A percentile compares a stretch with the other conserved stretches of the same genome.
phyloP scores from a whole-genome alignment of 2,329 filamentous ascomycete genomes.

The Diaporthe ilicicola region DNA sequence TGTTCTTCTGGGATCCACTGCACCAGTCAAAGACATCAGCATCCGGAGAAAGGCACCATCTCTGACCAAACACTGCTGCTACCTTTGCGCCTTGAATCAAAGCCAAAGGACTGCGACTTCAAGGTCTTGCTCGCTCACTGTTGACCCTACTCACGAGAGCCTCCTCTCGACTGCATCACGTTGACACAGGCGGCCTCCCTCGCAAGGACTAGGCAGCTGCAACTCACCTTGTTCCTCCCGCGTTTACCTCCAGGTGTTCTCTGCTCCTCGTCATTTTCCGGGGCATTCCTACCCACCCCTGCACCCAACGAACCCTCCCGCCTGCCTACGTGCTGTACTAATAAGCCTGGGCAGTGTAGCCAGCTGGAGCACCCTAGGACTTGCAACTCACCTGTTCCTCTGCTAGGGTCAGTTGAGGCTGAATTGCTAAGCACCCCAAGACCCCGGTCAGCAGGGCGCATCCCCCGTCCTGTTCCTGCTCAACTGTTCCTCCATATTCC shows the following conservation, averaged over 20 bases:
- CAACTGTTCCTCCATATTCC: constrained; percentile 20
- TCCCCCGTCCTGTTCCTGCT: constrained; percentile 11
- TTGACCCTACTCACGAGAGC: neutral
- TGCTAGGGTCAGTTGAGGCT: constrained; percentile 34
- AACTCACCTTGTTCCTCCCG: neutral
- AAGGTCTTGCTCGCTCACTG: neutral
- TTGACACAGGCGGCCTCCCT: constrained; percentile 16
- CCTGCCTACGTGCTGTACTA: constrained; percentile 9
- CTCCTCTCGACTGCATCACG: neutral
- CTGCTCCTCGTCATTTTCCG: neutral
- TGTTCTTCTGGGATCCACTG: constrained; percentile 1
- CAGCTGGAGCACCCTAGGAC: constrained; percentile 13
- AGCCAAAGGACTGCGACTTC: neutral
- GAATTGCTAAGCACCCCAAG: constrained; percentile 30
- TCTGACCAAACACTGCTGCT: neutral
- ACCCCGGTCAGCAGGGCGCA: constrained; percentile 34
- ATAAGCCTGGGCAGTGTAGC: constrained; percentile 3
- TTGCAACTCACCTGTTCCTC: constrained; percentile 1
- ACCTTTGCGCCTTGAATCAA: neutral
- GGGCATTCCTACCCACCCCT: neutral
- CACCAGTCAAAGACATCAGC: neutral
- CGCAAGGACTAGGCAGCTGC: constrained; percentile 19
- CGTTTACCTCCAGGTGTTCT: neutral
- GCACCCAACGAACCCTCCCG: constrained; percentile 9
- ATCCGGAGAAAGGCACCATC: neutral